A percentile compares a stretch with the other conserved stretches of the same genome.
These are phyloP conservation scores for Tanacetum coccineum DNA, from an alignment of 129 eudicot species.

Conservation along the genomic window DNA sequence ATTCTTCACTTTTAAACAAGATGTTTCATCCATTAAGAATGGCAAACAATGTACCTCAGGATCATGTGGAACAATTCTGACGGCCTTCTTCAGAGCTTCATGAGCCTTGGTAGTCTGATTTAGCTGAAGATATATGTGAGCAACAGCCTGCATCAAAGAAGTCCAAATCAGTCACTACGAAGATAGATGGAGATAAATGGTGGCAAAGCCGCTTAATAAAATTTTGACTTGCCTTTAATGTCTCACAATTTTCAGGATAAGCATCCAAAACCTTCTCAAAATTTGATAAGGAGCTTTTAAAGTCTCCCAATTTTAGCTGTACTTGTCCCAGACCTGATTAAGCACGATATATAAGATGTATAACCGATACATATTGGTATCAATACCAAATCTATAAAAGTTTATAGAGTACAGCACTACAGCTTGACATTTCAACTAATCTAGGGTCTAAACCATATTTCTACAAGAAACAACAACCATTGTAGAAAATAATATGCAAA, in stretches of 20 bases:
- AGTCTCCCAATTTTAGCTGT: conserved; percentile 86
- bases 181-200: neutral
- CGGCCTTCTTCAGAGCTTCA: conserved; percentile 71
- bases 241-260: conserved; percentile 90
- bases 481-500: conserved; percentile 9
- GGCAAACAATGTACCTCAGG: conserved; percentile 50
- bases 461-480: conserved; percentile 9
- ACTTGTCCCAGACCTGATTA: conserved; percentile 91
- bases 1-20: too few relatives aligned
- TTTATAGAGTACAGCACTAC: neutral
- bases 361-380: neutral
- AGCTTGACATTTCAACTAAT: neutral
- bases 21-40: too few relatives aligned
- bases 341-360: conserved; percentile 16
- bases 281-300: conserved; percentile 74
- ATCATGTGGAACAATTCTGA: conserved; percentile 88
- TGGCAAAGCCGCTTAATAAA: neutral
- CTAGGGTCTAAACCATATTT: conserved; percentile 2
- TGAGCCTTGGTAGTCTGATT: conserved; percentile 81
- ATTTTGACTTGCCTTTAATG: conserved; percentile 64
- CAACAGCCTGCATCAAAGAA: conserved; percentile 63
- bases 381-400: neutral
- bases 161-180: conserved; percentile 14
- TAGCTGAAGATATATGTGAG: conserved; percentile 81
- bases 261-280: conserved; percentile 97